Percentiles rank a stretch among this genome's conserved stretches.
These are phyloP conservation scores for Saccharomyces eubayanus DNA, from an alignment of 805 yeast species.

Conservation along the genomic window DNA sequence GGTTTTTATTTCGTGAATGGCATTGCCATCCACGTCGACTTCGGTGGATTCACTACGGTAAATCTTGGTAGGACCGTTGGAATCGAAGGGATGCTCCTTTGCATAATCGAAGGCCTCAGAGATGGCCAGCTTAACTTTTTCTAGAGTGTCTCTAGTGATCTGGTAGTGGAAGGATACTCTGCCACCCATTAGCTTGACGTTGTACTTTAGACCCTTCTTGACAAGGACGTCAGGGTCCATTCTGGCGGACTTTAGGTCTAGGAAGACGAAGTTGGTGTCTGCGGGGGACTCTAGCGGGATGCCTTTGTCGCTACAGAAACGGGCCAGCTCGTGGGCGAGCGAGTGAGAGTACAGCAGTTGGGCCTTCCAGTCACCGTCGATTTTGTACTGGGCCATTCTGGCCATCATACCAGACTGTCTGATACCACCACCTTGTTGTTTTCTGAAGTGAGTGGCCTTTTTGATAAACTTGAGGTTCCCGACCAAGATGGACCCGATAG, in stretches of 20 bases:
- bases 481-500: conserved; percentile 82
- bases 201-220: conserved; percentile 48
- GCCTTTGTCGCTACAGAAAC: conserved; percentile 44
- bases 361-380: conserved; percentile 62
- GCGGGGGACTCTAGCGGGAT: conserved; percentile 64
- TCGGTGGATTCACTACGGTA: conserved; percentile 36
- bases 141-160: conserved; percentile 46
- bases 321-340: conserved; percentile 43
- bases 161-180: conserved; percentile 79
- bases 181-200: conserved; percentile 59
- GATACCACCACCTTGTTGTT: conserved; percentile 90
- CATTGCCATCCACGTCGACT: conserved; percentile 27
- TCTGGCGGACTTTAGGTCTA: conserved; percentile 47
- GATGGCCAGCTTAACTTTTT: conserved; percentile 48
- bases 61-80: conserved; percentile 41
- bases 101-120: conserved; percentile 50
- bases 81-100: conserved; percentile 42
- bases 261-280: conserved; percentile 75
- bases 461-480: conserved; percentile 51
- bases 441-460: conserved; percentile 77
- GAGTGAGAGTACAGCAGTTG: conserved; percentile 41
- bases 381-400: conserved; percentile 71
- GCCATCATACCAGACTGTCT: conserved; percentile 81
- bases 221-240: conserved; percentile 51
- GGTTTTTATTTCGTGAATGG: conserved; percentile 27